Evolutionary conservation across 108 stramenopile species (phyloP).

Genomic region (Skeletonema tropicum): DNA sequence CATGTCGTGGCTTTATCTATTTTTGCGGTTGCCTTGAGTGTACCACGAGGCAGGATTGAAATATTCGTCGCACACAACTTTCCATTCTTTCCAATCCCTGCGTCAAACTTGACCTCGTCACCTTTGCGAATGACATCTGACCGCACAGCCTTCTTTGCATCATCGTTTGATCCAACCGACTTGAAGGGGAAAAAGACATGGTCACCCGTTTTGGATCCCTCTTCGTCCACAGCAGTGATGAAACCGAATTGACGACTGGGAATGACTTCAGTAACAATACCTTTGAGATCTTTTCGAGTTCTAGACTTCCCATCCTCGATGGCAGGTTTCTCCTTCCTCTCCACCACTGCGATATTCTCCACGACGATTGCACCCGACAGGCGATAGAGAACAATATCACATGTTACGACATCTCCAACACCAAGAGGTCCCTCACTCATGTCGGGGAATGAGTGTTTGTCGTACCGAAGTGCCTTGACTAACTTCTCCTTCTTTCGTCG

Average conservation of each 20-base stretch:
- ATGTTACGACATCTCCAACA: slow-evolving; percentile 62
- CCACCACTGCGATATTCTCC: slow-evolving; percentile 63
- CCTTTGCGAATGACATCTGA: slow-evolving; percentile 49
- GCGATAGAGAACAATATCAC: slow-evolving; percentile 65
- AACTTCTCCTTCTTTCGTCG: slow-evolving; percentile 18
- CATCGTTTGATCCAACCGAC: slow-evolving; percentile 15
- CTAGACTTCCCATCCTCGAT: slow-evolving; percentile 12
- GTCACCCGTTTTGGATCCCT: slow-evolving; percentile 60
- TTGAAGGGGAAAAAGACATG: slow-evolving; percentile 68
- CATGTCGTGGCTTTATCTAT: slow-evolving; percentile 60
- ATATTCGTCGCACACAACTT: slow-evolving; percentile 69
- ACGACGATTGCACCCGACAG: slow-evolving; percentile 48
- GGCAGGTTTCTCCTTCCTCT: slow-evolving; percentile 34
- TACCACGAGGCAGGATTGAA: slow-evolving; percentile 60
- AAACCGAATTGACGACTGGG: slow-evolving; percentile 76
- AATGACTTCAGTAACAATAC: slow-evolving; percentile 75
- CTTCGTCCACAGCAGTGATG: slow-evolving; percentile 71
- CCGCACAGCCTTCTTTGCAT: slow-evolving; percentile 15
- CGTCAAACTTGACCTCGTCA: slow-evolving; percentile 78
- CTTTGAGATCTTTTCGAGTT: slow-evolving; percentile 38
- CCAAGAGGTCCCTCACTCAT: slow-evolving; percentile 50
- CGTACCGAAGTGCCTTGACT: slow-evolving; percentile 54
- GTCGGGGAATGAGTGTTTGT: slow-evolving; percentile 57
- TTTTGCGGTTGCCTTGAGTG: slow-evolving; percentile 53
- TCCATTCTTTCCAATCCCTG: slow-evolving; percentile 61